Evolutionary conservation across 331 rosid genomes (phyloP).

Genomic region (Rosa hybrid): DNA sequence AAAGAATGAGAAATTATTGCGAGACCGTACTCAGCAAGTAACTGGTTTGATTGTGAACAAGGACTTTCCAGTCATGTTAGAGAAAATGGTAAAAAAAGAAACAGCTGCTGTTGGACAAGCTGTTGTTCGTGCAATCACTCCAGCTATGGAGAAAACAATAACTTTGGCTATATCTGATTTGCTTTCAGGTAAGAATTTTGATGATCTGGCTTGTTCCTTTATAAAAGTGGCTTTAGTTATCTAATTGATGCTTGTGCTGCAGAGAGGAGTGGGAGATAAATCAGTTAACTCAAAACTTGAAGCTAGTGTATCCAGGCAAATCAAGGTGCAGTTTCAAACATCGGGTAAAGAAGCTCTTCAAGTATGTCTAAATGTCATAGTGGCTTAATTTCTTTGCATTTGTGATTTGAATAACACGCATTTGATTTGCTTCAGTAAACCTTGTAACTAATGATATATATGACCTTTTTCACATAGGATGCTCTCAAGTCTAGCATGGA

Average conservation of each 20-base stretch:
- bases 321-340: slow-evolving; percentile 96
- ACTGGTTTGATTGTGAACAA: slow-evolving; percentile 17
- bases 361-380: slow-evolving; percentile 44
- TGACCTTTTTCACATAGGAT: slow-evolving; percentile 51
- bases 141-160: slow-evolving; percentile 80
- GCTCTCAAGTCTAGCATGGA: slow-evolving; percentile 80
- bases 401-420: slow-evolving; percentile 1
- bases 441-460: slow-evolving; percentile 19
- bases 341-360: slow-evolving; percentile 93
- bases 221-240: slow-evolving; percentile 34
- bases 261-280: slow-evolving; percentile 98
- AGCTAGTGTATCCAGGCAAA: slow-evolving; percentile 90
- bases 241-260: slow-evolving; percentile 42
- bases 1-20: slow-evolving; percentile 70
- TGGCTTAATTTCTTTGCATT: slow-evolving; percentile 17
- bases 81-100: no score
- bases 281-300: slow-evolving; percentile 83
- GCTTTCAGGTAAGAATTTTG: slow-evolving; percentile 77
- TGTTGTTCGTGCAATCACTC: slow-evolving; percentile 35
- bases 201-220: neutral
- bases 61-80: no score
- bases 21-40: slow-evolving; percentile 68
- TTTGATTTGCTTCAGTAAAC: neutral
- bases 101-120: slow-evolving; percentile 60
- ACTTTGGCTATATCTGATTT: slow-evolving; percentile 68